These are phyloP conservation scores for Ogataea hybrid DNA, from an alignment of 1,139 yeast species.

Conservation along the genomic window DNA sequence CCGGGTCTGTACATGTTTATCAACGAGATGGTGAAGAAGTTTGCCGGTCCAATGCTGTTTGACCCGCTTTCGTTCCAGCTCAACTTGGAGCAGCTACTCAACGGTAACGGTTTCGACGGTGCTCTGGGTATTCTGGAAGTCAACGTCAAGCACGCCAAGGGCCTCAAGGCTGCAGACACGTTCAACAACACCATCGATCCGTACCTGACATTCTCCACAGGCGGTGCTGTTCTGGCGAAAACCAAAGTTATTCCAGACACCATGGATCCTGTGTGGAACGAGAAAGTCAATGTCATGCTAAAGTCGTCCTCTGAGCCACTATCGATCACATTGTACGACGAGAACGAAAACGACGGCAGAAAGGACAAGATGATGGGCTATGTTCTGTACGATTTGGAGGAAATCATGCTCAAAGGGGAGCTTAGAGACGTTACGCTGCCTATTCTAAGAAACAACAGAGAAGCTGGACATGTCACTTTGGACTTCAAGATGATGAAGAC, in stretches of 20 bases:
- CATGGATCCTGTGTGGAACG: slow-evolving; percentile 77
- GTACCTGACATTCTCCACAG: slow-evolving; percentile 71
- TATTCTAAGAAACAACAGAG: slow-evolving; percentile 74
- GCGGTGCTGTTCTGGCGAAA: slow-evolving; percentile 56
- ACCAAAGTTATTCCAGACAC: slow-evolving; percentile 69
- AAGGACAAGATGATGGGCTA: slow-evolving; percentile 82
- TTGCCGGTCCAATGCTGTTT: slow-evolving; percentile 82
- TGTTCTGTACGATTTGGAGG: slow-evolving; percentile 71
- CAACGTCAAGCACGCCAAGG: slow-evolving; percentile 62
- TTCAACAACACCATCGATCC: slow-evolving; percentile 87
- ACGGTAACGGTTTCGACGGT: slow-evolving; percentile 77
- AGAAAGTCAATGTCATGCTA: slow-evolving; percentile 68
- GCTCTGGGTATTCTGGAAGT: slow-evolving; percentile 85
- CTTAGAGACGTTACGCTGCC: slow-evolving; percentile 53
- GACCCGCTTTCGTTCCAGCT: slow-evolving; percentile 90
- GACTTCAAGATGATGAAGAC: slow-evolving; percentile 80
- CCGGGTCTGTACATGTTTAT: slow-evolving; percentile 86
- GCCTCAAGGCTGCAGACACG: slow-evolving; percentile 65
- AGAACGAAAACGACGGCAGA: slow-evolving; percentile 61
- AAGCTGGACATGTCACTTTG: slow-evolving; percentile 70
- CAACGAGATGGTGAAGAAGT: slow-evolving; percentile 80
- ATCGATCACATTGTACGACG: slow-evolving; percentile 64
- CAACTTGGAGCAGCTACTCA: slow-evolving; percentile 84
- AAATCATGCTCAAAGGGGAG: slow-evolving; percentile 53
- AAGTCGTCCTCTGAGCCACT: slow-evolving; percentile 80